These are phyloP conservation scores for Entomortierella beljakovae DNA, from an alignment of 192 early-diverging fungal species.

Conservation along the genomic window DNA sequence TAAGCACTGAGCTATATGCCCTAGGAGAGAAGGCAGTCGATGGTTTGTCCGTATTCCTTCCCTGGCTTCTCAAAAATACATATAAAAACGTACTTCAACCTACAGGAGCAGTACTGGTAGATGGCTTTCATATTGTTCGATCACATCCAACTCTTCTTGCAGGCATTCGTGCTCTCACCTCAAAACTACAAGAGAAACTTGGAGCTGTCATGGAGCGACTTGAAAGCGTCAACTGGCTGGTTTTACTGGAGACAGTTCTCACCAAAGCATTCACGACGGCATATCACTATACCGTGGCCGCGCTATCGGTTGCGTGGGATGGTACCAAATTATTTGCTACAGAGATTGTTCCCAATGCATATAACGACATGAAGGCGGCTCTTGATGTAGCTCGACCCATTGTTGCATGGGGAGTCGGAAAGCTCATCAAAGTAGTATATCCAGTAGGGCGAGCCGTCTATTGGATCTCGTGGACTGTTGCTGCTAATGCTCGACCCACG, in stretches of 20 bases:
- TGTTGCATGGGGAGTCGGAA: conserved; percentile 26
- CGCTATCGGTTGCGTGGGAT: not conserved
- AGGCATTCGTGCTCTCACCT: conserved; percentile 32
- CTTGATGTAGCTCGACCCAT: conserved; percentile 30
- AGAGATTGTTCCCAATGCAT: conserved; percentile 40
- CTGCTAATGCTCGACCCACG: not conserved
- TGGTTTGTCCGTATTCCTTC: conserved; percentile 7
- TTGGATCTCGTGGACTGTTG: conserved; percentile 28
- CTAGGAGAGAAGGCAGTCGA: not conserved
- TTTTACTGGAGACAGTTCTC: conserved; percentile 22
- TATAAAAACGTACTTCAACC: conserved; percentile 11
- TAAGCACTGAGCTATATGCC: not conserved
- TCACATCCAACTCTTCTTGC: conserved; percentile 41
- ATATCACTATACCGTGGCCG: conserved; percentile 13
- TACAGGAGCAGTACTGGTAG: not conserved
- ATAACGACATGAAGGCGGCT: conserved; percentile 30
- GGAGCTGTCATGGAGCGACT: conserved; percentile 14
- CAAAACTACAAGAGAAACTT: conserved; percentile 19
- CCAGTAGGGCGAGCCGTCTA: conserved; percentile 26
- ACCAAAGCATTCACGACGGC: not conserved
- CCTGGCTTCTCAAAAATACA: conserved; percentile 14
- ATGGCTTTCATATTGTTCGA: conserved; percentile 30
- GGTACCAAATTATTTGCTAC: conserved; percentile 21
- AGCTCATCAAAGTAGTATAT: conserved; percentile 16
- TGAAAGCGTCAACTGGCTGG: conserved; percentile 44